Base-by-base conservation (phyloP, 2,329 filamentous ascomycete species). In the Colletotrichum limetticola region DNA sequence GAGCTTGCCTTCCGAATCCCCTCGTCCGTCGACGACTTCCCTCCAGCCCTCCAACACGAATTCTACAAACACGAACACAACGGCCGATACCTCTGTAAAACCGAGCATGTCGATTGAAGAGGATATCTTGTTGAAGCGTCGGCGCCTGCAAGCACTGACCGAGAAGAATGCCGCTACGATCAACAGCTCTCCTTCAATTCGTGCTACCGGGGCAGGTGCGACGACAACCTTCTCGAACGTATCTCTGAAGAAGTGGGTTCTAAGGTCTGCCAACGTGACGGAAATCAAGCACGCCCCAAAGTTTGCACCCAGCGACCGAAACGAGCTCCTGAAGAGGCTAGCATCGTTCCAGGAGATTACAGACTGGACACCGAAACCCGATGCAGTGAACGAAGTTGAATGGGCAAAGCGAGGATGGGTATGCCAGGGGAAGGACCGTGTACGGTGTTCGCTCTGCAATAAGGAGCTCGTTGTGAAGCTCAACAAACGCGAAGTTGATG, bases 331-430 rank as follows among this genome's bases (percentile, higher is more conserved):
- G 12, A 91, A 89, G 77, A 87, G 97, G 28, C 86, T 99, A 32
- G 93, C 93, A 73, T 97, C 95, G 0, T 99, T 97, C 80, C 93
- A 96, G 79, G 95, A 96, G 76, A 91, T 98, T 60, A 97, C 95
- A 66, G 90, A 93, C 80, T 99, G 96, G 96, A 93, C 94, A n/a
- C 93, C 94, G 0, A 98, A 98, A 81, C 95, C 97, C 0, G 90
- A 95, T 65, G 88, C 87, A 42, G 92, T 98, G 77, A 95, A 91
- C 79, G 97, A 98, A 83, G 91, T 98, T 8, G 93, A 95, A 81
- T 99, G 97, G 97, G 95, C 95, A 0, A 98, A 96, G 85, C 87
- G 94, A 71, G 96, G 96, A 1, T 99, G 97, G 96, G 88, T 92
- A 4, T 98, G 96, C 78, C 91, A 93, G 58, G 93, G 93, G 77